Percentiles rank a stretch among this genome's conserved stretches.
These are phyloP conservation scores for Magnusiomyces suaveolens DNA, from an alignment of 1,139 yeast genomes.

Conservation along the genomic window DNA sequence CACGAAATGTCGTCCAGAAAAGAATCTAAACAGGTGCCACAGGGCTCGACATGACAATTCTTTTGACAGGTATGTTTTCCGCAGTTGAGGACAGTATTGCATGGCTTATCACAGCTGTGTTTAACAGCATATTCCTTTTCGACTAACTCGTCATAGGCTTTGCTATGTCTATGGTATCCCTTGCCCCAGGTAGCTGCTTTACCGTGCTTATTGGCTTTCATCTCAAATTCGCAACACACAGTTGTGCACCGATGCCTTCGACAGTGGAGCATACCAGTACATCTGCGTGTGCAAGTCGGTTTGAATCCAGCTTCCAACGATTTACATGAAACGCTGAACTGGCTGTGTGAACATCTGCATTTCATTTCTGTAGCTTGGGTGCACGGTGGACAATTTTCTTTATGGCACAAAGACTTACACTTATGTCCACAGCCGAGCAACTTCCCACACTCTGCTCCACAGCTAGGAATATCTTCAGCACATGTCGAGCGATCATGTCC, in stretches of 20 bases:
- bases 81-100: conserved; percentile 60
- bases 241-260: conserved; percentile 68
- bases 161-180: conserved; percentile 23
- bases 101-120: conserved; percentile 66
- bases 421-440: conserved; percentile 57
- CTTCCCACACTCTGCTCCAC: conserved; percentile 58
- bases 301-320: conserved; percentile 41
- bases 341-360: conserved; percentile 45
- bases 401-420: conserved; percentile 65
- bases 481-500: conserved; percentile 47
- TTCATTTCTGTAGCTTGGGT: conserved; percentile 34
- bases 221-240: conserved; percentile 63
- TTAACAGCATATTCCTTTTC: conserved; percentile 5
- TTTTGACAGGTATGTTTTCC: conserved; percentile 65
- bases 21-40: conserved; percentile 78
- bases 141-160: neutral
- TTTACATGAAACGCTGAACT: conserved; percentile 54
- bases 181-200: conserved; percentile 35
- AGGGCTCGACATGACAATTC: conserved; percentile 75
- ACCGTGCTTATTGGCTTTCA: conserved; percentile 33
- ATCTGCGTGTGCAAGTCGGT: conserved; percentile 65
- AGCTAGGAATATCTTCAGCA: conserved; percentile 64
- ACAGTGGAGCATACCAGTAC: conserved; percentile 69
- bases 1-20: conserved; percentile 74
- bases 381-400: conserved; percentile 67